Conservation (phyloP, 1,139 yeast genomes). For the Lodderomyces oxycetoniae region DNA sequence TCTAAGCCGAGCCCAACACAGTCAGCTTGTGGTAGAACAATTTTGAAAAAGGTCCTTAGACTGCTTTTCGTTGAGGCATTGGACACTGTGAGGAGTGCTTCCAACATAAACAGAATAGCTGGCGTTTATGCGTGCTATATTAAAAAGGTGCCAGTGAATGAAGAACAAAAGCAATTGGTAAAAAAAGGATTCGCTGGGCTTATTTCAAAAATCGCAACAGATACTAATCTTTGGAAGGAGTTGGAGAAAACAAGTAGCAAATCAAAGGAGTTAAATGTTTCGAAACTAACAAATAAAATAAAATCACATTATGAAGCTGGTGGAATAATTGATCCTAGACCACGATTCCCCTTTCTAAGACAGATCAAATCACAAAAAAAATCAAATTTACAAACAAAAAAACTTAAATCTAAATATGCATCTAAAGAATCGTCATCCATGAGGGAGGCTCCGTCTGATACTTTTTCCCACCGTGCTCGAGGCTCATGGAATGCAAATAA, state of each 20-base stretch:
- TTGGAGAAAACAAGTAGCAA: not conserved
- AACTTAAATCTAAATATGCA: not conserved
- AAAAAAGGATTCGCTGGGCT: slow-evolving; percentile 4
- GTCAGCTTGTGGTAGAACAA: slow-evolving; percentile 32
- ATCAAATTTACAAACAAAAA: not conserved
- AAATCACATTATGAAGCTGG: slow-evolving; percentile 2
- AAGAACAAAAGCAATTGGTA: slow-evolving; percentile 26
- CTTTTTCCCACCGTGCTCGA: slow-evolving; percentile 12
- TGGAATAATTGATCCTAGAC: slow-evolving; percentile 1
- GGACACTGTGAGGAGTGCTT: not conserved
- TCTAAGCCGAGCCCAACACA: slow-evolving; percentile 26
- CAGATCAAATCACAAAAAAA: too few relatives aligned
- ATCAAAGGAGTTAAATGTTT: not conserved
- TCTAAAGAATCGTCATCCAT: slow-evolving; percentile 27
- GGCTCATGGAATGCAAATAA: slow-evolving; percentile 52
- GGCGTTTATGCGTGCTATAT: slow-evolving; percentile 43
- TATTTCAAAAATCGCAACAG: not conserved
- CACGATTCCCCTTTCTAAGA: slow-evolving; percentile 5
- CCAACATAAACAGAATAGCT: slow-evolving; percentile 16
- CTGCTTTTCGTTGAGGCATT: slow-evolving; percentile 10
- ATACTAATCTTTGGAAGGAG: slow-evolving; percentile 1
- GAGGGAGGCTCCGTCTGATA: slow-evolving; percentile 35
- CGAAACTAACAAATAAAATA: slow-evolving; percentile 1
- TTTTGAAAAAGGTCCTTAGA: slow-evolving; percentile 21
- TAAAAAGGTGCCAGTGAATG: slow-evolving; percentile 32